These are phyloP conservation scores for Margaritispora aquatica DNA, from an alignment of 495 filamentous ascomycete genomes.

Conservation along the genomic window DNA sequence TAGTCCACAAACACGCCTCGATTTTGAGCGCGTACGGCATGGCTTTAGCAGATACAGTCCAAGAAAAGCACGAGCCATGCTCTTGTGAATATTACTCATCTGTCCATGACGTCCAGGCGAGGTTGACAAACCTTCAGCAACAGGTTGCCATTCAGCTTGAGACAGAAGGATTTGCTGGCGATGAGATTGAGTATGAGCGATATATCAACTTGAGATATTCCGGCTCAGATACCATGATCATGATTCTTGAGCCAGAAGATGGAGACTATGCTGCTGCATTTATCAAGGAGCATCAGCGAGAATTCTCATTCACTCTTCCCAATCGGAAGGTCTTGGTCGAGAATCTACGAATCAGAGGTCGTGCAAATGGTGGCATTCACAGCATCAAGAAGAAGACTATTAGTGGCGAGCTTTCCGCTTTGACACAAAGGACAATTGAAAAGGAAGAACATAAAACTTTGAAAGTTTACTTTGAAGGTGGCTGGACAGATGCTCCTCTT, in stretches of 20 bases:
- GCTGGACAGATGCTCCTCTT: constrained; percentile 22
- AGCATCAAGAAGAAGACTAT: not conserved
- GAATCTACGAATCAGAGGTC: constrained; percentile 43
- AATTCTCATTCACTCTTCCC: constrained; percentile 47
- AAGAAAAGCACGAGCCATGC: constrained; percentile 44
- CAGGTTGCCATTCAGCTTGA: not conserved
- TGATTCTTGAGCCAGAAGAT: constrained; percentile 40
- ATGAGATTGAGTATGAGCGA: constrained; percentile 40
- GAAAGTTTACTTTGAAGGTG: constrained; percentile 17
- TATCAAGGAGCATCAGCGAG: constrained; percentile 41
- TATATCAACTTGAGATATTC: constrained; percentile 51
- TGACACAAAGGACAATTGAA: not conserved
- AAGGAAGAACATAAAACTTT: not conserved
- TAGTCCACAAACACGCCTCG: constrained; percentile 49
- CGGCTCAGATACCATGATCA: constrained; percentile 47
- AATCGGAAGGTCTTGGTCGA: constrained; percentile 45
- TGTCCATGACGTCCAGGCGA: not conserved
- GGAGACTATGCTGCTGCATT: constrained; percentile 41
- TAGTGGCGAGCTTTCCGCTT: not conserved
- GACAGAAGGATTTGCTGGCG: constrained; percentile 31
- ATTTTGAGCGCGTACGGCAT: constrained; percentile 49
- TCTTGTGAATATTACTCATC: constrained; percentile 22
- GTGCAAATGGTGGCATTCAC: not conserved
- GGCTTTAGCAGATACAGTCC: constrained; percentile 46
- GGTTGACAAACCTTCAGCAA: constrained; percentile 19